These are phyloP conservation scores for Phaeosphaeria sp. DNA, from an alignment of 2,329 filamentous ascomycete species.

Conservation along the genomic window DNA sequence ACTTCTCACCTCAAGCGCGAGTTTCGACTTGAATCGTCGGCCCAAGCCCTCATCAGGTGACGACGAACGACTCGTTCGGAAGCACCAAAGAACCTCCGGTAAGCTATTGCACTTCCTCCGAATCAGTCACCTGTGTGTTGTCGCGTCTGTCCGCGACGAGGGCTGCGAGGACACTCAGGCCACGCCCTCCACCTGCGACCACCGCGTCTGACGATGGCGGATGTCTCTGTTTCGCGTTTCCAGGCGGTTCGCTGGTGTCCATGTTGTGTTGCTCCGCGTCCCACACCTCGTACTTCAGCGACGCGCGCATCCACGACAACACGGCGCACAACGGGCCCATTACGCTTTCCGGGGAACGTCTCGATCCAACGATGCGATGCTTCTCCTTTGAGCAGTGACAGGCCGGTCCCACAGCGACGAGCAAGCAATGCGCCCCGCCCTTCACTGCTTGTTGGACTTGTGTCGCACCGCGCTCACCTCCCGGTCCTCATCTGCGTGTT, in stretches of 20 bases:
- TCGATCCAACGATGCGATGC: slow-evolving; percentile 33
- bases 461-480: slow-evolving; percentile 35
- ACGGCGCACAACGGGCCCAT: slow-evolving; percentile 42
- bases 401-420: slow-evolving; percentile 44
- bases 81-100: neutral
- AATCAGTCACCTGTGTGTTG: neutral
- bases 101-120: neutral
- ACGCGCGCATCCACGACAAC: slow-evolving; percentile 37
- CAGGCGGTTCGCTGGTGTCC: slow-evolving; percentile 14
- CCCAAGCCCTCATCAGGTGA: neutral
- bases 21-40: neutral
- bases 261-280: slow-evolving; percentile 28
- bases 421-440: slow-evolving; percentile 38
- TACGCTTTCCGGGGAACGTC: slow-evolving; percentile 29
- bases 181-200: slow-evolving; percentile 13
- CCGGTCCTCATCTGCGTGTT: slow-evolving; percentile 33
- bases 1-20: neutral
- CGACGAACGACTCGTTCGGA: neutral
- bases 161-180: neutral
- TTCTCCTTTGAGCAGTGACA: slow-evolving; percentile 44
- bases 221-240: slow-evolving; percentile 11
- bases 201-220: slow-evolving; percentile 20
- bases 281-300: slow-evolving; percentile 17
- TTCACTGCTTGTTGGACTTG: slow-evolving; percentile 20
- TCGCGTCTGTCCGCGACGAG: neutral